Base-by-base conservation (phyloP, 2,329 filamentous ascomycete species). In the Penicillium paneum region DNA sequence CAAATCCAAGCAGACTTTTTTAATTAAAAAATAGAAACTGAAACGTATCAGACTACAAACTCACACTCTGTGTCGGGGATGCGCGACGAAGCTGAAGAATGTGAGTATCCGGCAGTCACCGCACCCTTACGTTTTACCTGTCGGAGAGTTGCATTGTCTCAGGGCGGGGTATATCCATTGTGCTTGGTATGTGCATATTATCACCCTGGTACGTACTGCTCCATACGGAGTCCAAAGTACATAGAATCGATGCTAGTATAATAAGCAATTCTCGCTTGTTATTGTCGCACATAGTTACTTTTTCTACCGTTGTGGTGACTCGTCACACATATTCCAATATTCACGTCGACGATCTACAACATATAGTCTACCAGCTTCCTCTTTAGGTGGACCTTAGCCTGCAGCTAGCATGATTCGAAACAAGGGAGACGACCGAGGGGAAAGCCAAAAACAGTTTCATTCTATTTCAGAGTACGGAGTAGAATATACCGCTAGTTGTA, bases 11-110 rank as follows among this genome's bases (percentile, higher is more conserved):
- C 12, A 5, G 19, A 8, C n/a, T 7, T 15, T 12, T 10, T 17
- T 12, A 26, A 19, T n/a, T 5, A 17, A 15, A n/a, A 21, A 8
- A 24, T n/a, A 12, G 26, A 21, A 40, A 31, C 26, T 21, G 15
- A 19, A 29, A 38, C 12, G n/a, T n/a, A 40, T 26, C 24, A 19
- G 28, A 28, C 19, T 32, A 4, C 19, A 34, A 29, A 31, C 38
- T 29, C 32, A 49, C 29, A 47, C 35, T 49, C 35, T 49, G 8
- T 43, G n/a, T 52, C 50, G 43, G 50, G 50, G 50, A 52, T 52
- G 50, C 13, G 35, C 21, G 34, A 15, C 24, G 43, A 39, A 52
- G 43, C 29, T 52, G 43, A 52, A 48, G 50, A 52, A 52, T 52
- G 50, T 54, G 52, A 49, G 28, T 38, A 35, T 43, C 38, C 49